A percentile compares a stretch with the other conserved stretches of the same genome.
Evolutionary conservation across 768 basidiomycete species (phyloP).

Genomic region (Phaffia australis): DNA sequence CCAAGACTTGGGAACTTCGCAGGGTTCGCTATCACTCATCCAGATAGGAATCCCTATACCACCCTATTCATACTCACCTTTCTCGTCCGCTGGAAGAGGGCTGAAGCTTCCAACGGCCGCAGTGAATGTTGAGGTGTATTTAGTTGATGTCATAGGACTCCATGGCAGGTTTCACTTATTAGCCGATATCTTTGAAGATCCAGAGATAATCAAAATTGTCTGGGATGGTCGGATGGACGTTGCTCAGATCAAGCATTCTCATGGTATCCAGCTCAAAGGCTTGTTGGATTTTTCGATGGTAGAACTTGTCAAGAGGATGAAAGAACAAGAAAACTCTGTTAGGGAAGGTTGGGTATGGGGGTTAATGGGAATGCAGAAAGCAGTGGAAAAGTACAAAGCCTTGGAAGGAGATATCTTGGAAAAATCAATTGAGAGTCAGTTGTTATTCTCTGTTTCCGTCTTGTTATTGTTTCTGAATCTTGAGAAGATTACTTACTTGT

Average conservation of each 20-base stretch:
- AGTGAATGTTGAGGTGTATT: constrained; percentile 36
- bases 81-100: constrained; percentile 25
- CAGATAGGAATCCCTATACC: constrained; percentile 4
- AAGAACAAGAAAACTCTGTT: constrained; percentile 26
- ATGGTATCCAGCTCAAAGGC: constrained; percentile 34
- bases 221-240: constrained; percentile 44
- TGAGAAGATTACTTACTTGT: not conserved
- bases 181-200: constrained; percentile 34
- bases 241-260: constrained; percentile 37
- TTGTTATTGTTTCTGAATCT: no score
- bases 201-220: constrained; percentile 39
- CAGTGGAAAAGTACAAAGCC: constrained; percentile 5
- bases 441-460: not conserved
- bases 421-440: constrained; percentile 38
- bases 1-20: not conserved
- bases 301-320: constrained; percentile 37
- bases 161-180: constrained; percentile 25
- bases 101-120: constrained; percentile 9
- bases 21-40: constrained; percentile 4
- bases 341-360: constrained; percentile 8
- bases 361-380: constrained; percentile 4
- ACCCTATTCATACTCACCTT: no score
- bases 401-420: not conserved
- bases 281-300: constrained; percentile 43
- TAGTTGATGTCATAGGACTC: constrained; percentile 39